Evolutionary conservation across 2,329 filamentous ascomycete genomes (phyloP).

Genomic region (Ascochyta pisi): DNA sequence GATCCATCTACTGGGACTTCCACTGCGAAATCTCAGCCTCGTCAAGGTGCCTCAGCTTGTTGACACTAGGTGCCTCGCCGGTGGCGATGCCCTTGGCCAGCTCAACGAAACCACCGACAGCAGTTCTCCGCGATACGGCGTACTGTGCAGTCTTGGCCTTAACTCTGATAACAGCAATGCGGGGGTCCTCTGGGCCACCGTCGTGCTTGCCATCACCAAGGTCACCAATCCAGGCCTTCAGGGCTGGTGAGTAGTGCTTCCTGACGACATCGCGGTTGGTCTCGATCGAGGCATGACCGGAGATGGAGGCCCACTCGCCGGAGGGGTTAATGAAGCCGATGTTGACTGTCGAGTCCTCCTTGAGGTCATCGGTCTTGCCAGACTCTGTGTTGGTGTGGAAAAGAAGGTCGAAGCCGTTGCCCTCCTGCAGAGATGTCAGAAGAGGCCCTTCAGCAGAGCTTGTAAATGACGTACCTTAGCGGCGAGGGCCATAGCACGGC

Average conservation of each 20-base stretch:
- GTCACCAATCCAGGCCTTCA: conserved; percentile 89
- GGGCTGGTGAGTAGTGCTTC: conserved; percentile 71
- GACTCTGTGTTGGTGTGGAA: conserved; percentile 94
- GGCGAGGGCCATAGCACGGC: conserved; percentile 85
- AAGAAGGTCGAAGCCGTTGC: conserved; percentile 78
- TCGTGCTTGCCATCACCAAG: conserved; percentile 80
- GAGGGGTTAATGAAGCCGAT: conserved; percentile 77
- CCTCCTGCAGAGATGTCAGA: conserved; percentile 63
- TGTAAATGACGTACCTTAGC: conserved; percentile 65
- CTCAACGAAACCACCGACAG: conserved; percentile 70
- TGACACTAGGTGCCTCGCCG: conserved; percentile 74
- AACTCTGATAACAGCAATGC: conserved; percentile 82
- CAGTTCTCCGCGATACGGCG: conserved; percentile 66
- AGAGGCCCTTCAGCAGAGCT: not conserved
- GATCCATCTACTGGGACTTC: conserved; percentile 38
- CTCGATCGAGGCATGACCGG: conserved; percentile 73
- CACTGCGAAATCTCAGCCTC: conserved; percentile 54
- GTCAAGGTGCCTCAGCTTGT: conserved; percentile 76
- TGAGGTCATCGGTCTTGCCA: conserved; percentile 83
- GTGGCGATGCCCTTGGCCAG: conserved; percentile 77
- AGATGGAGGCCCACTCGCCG: conserved; percentile 86
- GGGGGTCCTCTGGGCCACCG: conserved; percentile 79
- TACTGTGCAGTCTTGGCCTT: conserved; percentile 77
- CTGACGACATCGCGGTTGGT: conserved; percentile 72
- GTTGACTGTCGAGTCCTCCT: conserved; percentile 76